phyloP scores from a whole-genome alignment of 2,329 filamentous ascomycete genomes.

The Calycina herbarum region DNA sequence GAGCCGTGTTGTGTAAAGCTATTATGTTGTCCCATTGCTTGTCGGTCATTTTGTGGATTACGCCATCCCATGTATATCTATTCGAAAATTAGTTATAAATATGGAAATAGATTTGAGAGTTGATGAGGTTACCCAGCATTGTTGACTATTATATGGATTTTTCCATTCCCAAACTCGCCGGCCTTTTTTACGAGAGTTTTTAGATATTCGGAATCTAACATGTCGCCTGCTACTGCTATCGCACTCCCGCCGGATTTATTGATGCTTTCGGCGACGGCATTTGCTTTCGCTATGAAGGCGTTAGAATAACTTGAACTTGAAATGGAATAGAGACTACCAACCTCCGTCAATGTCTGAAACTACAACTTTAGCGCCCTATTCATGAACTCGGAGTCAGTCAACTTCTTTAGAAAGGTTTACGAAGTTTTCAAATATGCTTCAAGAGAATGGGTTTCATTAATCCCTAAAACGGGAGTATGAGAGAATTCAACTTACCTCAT shows the following conservation, averaged over 20 bases:
- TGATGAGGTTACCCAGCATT: slow-evolving; percentile 62
- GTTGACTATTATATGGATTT: slow-evolving; percentile 90
- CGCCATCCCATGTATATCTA: slow-evolving; percentile 83
- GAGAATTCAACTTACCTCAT: slow-evolving; percentile 49
- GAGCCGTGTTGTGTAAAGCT: slow-evolving; percentile 78
- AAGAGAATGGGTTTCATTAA: too few species aligned
- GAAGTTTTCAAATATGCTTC: too few species aligned
- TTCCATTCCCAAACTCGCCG: slow-evolving; percentile 78
- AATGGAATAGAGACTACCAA: slow-evolving; percentile 40
- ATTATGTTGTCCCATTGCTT: slow-evolving; percentile 91
- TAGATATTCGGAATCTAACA: slow-evolving; percentile 71
- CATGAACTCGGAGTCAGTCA: too few species aligned
- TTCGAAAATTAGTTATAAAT: neutral
- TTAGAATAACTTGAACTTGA: slow-evolving; percentile 20
- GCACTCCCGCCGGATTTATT: slow-evolving; percentile 64
- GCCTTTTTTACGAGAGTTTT: slow-evolving; percentile 70
- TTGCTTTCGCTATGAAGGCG: slow-evolving; percentile 61
- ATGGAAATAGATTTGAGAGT: neutral
- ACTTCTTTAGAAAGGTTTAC: too few species aligned
- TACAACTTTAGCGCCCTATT: slow-evolving; percentile 72
- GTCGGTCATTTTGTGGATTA: slow-evolving; percentile 90
- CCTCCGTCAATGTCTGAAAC: slow-evolving; percentile 79
- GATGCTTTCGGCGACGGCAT: slow-evolving; percentile 68
- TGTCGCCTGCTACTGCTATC: slow-evolving; percentile 73
- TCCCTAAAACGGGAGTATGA: too few species aligned